Percentiles rank a stretch among this genome's conserved stretches.
Conservation (phyloP, 2,329 filamentous ascomycete genomes). For the Dothiorella sarmentorum region DNA sequence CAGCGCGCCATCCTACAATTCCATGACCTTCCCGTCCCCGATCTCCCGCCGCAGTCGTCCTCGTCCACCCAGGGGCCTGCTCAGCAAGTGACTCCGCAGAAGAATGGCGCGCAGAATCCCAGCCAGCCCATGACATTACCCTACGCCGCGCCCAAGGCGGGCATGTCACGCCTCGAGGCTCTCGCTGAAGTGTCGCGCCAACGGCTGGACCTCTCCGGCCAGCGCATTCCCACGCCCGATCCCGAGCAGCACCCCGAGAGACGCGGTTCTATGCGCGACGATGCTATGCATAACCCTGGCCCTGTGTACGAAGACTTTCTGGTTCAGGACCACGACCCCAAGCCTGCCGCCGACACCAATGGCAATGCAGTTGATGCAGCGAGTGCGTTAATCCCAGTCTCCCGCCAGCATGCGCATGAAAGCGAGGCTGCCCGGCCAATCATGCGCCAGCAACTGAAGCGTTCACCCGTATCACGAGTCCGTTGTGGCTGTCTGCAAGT, state of each 20-base stretch:
- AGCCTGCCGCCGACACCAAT: slow-evolving; percentile 13
- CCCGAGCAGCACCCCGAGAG: slow-evolving; percentile 27
- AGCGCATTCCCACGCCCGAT: slow-evolving; percentile 34
- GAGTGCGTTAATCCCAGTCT: slow-evolving; percentile 16
- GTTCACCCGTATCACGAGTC: neutral
- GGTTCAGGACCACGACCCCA: slow-evolving; percentile 33
- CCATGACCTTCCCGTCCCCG: slow-evolving; percentile 65
- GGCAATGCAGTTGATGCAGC: slow-evolving; percentile 14
- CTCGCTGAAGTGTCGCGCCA: slow-evolving; percentile 84
- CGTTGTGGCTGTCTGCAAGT: neutral
- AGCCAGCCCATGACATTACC: slow-evolving; percentile 39
- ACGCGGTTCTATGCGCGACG: slow-evolving; percentile 21
- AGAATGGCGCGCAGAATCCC: slow-evolving; percentile 28
- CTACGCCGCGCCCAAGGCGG: slow-evolving; percentile 49
- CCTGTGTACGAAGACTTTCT: slow-evolving; percentile 36
- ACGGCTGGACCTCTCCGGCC: slow-evolving; percentile 55
- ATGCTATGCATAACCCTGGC: slow-evolving; percentile 19
- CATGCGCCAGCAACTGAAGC: neutral
- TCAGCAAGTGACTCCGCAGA: slow-evolving; percentile 9
- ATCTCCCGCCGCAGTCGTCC: slow-evolving; percentile 41
- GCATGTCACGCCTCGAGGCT: slow-evolving; percentile 79
- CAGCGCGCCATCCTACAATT: slow-evolving; percentile 71
- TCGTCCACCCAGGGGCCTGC: slow-evolving; percentile 21
- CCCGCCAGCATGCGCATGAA: neutral
- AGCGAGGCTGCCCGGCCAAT: slow-evolving; percentile 9